Evolutionary conservation across 108 stramenopile genomes (phyloP), one percentile per base, ranked within the genome.

Genomic region (Fistulifera solaris): DNA sequence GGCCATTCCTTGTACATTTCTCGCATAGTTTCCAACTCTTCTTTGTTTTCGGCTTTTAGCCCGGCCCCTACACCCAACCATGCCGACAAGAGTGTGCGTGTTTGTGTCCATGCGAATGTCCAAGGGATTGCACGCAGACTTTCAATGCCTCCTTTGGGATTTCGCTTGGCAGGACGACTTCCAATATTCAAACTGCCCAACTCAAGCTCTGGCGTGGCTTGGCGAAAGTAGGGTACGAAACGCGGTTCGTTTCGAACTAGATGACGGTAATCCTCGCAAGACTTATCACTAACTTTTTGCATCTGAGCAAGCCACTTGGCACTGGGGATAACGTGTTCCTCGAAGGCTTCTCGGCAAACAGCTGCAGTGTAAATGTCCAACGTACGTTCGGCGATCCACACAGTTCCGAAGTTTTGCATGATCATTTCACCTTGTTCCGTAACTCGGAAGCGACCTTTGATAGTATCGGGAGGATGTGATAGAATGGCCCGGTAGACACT

Each of bases 351-450:
- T 45, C 89, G 65, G 39, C 96, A 58, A 1, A 98, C 82, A 1
- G 91, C 97, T 12, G 97, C 83, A 4, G 95, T 96, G 81, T 95
- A 96, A 38, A 94, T 81, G 63, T 98, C 97, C 53, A 96, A 73
- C 8, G 90, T 95, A 35, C 92, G 73, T 51, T 94, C 88, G 5
- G 97, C 95, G 40, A 91, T 67, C 60, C 80, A 76, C 13, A 59
- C 54, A 50, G 92, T 68, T 5, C 97, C 97, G 60, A 98, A 98
- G 73, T 96, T 98, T 62, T 95, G 94, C 27, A 85, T 85, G 62
- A 98, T 96, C 97, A 98, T 98, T 64, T 98, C 97, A 23, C 95
- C 97, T 57, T 98, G 97, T 73, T 98, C 97, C 1, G 97, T 98
- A n/a, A 98, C 94, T 18, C 97, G 87, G 84, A 96, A 98, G 48